These are phyloP conservation scores for Ceratocystis diversiconidia DNA, from an alignment of 2,329 filamentous ascomycete species.

Conservation along the genomic window DNA sequence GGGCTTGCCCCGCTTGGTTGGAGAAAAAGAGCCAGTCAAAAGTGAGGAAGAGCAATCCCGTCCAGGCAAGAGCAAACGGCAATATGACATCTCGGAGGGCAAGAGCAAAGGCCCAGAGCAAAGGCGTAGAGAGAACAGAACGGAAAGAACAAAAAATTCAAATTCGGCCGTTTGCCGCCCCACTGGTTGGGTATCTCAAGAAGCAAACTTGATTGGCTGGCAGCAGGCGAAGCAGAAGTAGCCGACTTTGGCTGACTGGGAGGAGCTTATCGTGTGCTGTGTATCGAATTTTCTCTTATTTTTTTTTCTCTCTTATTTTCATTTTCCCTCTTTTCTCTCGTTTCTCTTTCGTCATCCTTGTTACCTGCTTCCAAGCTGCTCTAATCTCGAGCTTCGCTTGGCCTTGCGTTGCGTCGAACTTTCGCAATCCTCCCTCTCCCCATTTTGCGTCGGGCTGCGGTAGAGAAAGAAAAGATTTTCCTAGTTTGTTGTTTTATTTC, in stretches of 20 bases:
- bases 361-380: not conserved
- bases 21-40: not conserved
- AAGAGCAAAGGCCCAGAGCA: not conserved
- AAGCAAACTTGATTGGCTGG: not conserved
- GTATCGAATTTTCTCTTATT: not conserved
- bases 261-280: not conserved
- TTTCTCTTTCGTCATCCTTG: not conserved
- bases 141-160: not conserved
- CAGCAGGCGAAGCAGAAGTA: not conserved
- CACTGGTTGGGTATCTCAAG: not conserved
- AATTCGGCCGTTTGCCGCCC: not conserved
- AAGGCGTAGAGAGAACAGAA: not conserved
- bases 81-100: not conserved
- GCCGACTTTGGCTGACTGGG: not conserved
- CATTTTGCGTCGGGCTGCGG: not conserved
- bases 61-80: not conserved
- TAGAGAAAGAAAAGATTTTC: not conserved
- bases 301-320: not conserved
- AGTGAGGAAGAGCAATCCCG: not conserved
- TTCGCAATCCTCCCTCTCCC: not conserved
- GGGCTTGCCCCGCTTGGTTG: not conserved
- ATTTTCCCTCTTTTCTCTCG: not conserved
- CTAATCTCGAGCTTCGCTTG: not conserved
- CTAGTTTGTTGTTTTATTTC: slow-evolving; percentile 5
- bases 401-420: not conserved